Conservation (phyloP, 371 early-diverging fungal genomes). For the Basidiobolus heterosporus region DNA sequence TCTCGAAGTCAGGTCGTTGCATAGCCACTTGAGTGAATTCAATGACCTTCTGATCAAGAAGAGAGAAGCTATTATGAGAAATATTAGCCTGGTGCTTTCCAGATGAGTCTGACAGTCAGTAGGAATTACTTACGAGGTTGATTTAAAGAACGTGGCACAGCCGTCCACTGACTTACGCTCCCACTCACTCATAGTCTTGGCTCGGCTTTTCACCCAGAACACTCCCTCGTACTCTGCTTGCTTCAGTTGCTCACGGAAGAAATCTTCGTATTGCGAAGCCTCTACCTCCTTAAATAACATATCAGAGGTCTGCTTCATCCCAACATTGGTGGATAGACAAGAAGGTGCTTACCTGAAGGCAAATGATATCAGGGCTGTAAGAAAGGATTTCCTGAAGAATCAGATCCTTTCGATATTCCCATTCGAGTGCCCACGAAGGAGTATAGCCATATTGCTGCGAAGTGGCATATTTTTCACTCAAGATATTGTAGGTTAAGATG, state of each 20-base stretch:
- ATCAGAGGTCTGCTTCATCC: neutral
- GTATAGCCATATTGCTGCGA: constrained; percentile 82
- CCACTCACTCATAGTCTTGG: constrained; percentile 79
- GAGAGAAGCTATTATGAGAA: constrained; percentile 33
- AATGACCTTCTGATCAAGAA: constrained; percentile 64
- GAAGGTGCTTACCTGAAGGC: constrained; percentile 63
- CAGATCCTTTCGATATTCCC: constrained; percentile 87
- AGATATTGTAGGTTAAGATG: constrained; percentile 88
- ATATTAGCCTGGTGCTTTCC: neutral
- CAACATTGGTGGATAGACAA: neutral
- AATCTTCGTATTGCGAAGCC: constrained; percentile 66
- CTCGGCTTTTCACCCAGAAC: constrained; percentile 87
- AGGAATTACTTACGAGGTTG: constrained; percentile 39
- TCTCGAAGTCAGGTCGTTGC: constrained; percentile 69
- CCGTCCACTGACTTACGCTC: constrained; percentile 88
- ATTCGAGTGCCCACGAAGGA: constrained; percentile 90
- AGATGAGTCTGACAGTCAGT: neutral
- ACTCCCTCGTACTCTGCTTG: constrained; percentile 78
- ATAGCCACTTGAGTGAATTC: constrained; percentile 90
- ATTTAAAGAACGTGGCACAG: constrained; percentile 92
- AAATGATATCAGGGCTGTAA: constrained; percentile 85
- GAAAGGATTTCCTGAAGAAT: constrained; percentile 77
- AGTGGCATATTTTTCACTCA: constrained; percentile 84
- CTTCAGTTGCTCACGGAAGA: constrained; percentile 58
- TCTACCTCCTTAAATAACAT: constrained; percentile 63